These are phyloP conservation scores for Rubia yunnanensis DNA, from an alignment of 257 asterid genomes.

Conservation along the genomic window DNA sequence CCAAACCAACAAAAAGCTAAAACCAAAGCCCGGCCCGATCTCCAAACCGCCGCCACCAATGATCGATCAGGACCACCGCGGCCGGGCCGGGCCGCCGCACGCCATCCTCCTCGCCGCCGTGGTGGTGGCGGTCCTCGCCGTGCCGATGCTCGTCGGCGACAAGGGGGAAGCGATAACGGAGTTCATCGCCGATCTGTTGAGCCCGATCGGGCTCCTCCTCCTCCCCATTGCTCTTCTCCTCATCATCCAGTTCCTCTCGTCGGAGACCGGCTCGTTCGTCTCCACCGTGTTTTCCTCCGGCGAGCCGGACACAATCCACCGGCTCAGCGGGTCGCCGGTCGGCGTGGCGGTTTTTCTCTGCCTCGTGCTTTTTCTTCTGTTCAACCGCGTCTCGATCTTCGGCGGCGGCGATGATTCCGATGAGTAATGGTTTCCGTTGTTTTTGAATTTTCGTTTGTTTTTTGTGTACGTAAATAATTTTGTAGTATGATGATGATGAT, in stretches of 20 bases:
- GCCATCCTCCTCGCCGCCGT: slow-evolving; percentile 61
- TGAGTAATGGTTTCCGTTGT: slow-evolving; percentile 28
- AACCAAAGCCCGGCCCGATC: not conserved
- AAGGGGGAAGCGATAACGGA: slow-evolving; percentile 78
- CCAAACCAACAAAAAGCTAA: not conserved
- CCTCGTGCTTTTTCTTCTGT: slow-evolving; percentile 60
- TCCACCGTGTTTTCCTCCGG: slow-evolving; percentile 50
- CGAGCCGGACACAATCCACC: slow-evolving; percentile 69
- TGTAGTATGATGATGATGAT: not conserved
- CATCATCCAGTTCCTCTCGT: slow-evolving; percentile 71
- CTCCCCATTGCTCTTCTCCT: slow-evolving; percentile 74
- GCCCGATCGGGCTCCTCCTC: slow-evolving; percentile 69
- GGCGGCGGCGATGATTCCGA: slow-evolving; percentile 80
- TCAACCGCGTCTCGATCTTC: slow-evolving; percentile 57
- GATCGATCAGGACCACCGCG: slow-evolving; percentile 52
- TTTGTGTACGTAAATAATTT: slow-evolving; percentile 7
- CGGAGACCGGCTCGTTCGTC: slow-evolving; percentile 66
- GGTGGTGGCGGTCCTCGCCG: slow-evolving; percentile 46
- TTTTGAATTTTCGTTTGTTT: not conserved
- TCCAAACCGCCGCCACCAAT: slow-evolving; percentile 22
- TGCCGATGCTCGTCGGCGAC: slow-evolving; percentile 63
- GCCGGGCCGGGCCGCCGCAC: slow-evolving; percentile 66
- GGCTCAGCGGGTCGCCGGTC: slow-evolving; percentile 80
- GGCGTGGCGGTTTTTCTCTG: slow-evolving; percentile 67
- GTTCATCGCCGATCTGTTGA: slow-evolving; percentile 67